phyloP scores from a whole-genome alignment of 1,284 basidiomycete genomes.

The Phylloporus sp. region DNA sequence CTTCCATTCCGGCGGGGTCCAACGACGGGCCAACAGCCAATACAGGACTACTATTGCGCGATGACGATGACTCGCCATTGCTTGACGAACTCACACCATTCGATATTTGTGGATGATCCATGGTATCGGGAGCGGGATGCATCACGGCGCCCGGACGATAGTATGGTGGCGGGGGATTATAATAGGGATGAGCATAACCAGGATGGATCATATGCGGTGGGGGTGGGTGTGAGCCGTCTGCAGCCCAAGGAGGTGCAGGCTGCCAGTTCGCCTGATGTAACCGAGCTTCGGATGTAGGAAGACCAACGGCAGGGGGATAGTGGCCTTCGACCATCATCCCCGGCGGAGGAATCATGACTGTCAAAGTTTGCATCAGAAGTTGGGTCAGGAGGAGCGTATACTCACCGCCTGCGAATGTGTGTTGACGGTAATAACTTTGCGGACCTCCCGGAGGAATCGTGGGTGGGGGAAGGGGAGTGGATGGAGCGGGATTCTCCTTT shows the following conservation, averaged over 20 bases:
- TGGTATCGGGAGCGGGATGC: constrained; percentile 23
- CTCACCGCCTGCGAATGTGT: constrained; percentile 48
- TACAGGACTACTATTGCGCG: constrained; percentile 30
- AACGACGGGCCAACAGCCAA: constrained; percentile 34
- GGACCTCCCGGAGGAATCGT: constrained; percentile 41
- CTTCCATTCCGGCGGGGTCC: constrained; percentile 19
- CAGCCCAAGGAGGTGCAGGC: constrained; percentile 42
- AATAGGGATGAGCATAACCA: constrained; percentile 49
- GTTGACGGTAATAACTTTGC: constrained; percentile 66
- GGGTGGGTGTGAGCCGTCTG: constrained; percentile 30
- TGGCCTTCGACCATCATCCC: constrained; percentile 38
- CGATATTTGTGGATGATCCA: constrained; percentile 19
- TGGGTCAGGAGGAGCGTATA: constrained; percentile 2
- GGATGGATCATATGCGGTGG: constrained; percentile 43
- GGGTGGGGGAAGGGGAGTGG: constrained; percentile 36
- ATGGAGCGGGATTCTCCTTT: constrained; percentile 40
- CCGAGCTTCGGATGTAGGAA: constrained; percentile 58
- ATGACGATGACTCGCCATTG: constrained; percentile 34
- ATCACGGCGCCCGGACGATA: constrained; percentile 47
- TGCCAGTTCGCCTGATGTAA: constrained; percentile 48
- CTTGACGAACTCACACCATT: constrained; percentile 23
- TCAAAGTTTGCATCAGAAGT: constrained; percentile 4
- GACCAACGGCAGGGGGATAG: constrained; percentile 40
- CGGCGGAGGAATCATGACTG: constrained; percentile 37
- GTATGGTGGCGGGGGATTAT: constrained; percentile 48